A percentile compares a stretch with the other conserved stretches of the same genome.
Evolutionary conservation across 2,329 filamentous ascomycete genomes (phyloP).

Genomic region (Elsinoe fawcettii): DNA sequence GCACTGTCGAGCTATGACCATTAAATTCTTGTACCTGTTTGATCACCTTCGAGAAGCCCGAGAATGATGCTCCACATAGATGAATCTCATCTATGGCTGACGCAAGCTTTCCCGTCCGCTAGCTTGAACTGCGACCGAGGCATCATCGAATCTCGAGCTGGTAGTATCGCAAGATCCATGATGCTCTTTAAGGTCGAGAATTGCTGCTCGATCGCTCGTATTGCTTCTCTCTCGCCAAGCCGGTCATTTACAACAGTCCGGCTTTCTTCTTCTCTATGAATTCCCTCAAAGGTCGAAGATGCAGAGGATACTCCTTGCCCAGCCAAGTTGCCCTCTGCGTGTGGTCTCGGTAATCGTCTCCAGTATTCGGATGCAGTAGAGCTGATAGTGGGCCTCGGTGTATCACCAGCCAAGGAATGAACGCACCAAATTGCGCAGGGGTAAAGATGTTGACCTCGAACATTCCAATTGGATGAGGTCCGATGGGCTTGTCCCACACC

Average conservation of each 20-base stretch:
- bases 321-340: conserved; percentile 66
- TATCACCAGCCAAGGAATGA: conserved; percentile 76
- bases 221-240: too few relatives aligned
- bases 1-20: not conserved
- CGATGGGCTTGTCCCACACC: conserved; percentile 69
- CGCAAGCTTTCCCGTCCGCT: not conserved
- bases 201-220: too few relatives aligned
- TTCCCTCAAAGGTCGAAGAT: conserved; percentile 45
- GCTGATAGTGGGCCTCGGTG: conserved; percentile 72
- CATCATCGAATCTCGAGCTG: not conserved
- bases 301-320: conserved; percentile 57
- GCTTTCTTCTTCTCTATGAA: conserved; percentile 18
- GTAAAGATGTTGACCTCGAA: conserved; percentile 88
- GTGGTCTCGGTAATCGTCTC: conserved; percentile 55
- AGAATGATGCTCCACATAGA: conserved; percentile 1
- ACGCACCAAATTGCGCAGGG: conserved; percentile 78
- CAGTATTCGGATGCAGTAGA: conserved; percentile 75
- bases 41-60: conserved; percentile 8
- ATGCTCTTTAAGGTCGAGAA: not conserved
- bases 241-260: not conserved
- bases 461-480: conserved; percentile 78
- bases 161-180: not conserved
- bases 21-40: not conserved
- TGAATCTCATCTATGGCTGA: conserved; percentile 6
- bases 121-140: not conserved